Base-by-base conservation (phyloP, 352 stramenopile species). In the Phytophthora palmivora region DNA sequence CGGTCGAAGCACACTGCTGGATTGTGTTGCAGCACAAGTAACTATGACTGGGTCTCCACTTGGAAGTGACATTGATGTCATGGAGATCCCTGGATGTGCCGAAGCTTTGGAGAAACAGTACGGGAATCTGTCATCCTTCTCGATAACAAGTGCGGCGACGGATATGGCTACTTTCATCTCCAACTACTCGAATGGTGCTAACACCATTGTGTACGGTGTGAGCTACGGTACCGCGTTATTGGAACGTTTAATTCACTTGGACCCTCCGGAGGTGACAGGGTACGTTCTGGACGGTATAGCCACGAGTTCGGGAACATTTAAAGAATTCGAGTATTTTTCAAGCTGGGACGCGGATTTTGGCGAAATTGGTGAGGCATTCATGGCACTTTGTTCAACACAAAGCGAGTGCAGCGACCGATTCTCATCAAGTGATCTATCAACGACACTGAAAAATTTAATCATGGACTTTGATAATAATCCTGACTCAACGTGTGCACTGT, bases 201-300 rank as follows among this genome's bases (percentile, higher is more conserved):
- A 61, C 18, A 76, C 71, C 2, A 73, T 73, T 32, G 66, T 85
- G 2, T 82, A 79, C 42, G 73, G 63, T 15, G 61, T 74, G 48
- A 88, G 78, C 49, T 88, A 88, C 43, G 79, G 79, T 33, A 78
- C 74, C 0, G 59, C 70, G 18, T 42, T 85, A 7, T 65, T 82
- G 4, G 74, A 88, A 50, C 74, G 76, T 10, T 18, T 82, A 8
- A 81, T 87, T 15, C 79, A 86, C 32, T 38, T 88, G 12, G 30
- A 61, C 4, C 63, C 64, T 3, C 54, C 72, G 1, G 64, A 70
- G 14, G 70, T 88, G 46, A 64, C 57, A 15, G 79, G 79, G 9
- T 89, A 87, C 46, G 58, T 84, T 30, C 48, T 89, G 10, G 77
- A 89, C 26, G 67, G 74, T 14, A 47, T 86, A 6, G 55, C 51